These are phyloP conservation scores for Talaromyces amestolkiae DNA, from an alignment of 2,329 filamentous ascomycete genomes.

Conservation along the genomic window DNA sequence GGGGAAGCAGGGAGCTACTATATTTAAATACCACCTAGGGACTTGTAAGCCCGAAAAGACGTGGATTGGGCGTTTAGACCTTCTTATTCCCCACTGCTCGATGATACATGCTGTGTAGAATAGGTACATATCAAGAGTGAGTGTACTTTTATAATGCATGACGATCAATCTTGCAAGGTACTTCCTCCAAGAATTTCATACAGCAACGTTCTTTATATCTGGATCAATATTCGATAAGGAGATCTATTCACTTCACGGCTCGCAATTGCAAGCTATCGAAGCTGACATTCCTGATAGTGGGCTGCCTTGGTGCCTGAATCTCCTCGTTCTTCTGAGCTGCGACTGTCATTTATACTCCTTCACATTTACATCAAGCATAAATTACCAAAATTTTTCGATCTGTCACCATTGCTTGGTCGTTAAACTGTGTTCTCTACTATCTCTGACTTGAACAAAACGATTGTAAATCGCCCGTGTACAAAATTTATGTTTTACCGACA, in stretches of 20 bases:
- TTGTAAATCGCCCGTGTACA: neutral
- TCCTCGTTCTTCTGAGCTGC: neutral
- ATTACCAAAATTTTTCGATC: neutral
- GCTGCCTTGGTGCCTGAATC: slow-evolving; percentile 8
- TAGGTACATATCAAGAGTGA: too few relatives aligned
- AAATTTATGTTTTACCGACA: neutral
- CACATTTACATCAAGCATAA: neutral
- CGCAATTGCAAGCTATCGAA: neutral
- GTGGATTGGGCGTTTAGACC: neutral
- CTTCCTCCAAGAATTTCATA: neutral
- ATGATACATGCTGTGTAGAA: neutral
- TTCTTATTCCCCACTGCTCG: neutral
- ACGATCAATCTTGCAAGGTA: neutral
- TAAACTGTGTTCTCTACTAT: neutral
- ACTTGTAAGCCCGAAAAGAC: too few relatives aligned
- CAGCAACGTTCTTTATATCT: neutral
- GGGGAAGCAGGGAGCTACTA: too few relatives aligned
- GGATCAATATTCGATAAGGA: neutral
- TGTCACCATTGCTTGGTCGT: neutral
- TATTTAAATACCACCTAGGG: too few relatives aligned
- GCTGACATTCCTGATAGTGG: neutral
- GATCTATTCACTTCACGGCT: neutral
- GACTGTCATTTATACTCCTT: neutral
- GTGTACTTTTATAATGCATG: neutral
- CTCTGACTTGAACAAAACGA: neutral